phyloP scores from a whole-genome alignment of 108 stramenopile genomes.

The Skeletonema potamos region DNA sequence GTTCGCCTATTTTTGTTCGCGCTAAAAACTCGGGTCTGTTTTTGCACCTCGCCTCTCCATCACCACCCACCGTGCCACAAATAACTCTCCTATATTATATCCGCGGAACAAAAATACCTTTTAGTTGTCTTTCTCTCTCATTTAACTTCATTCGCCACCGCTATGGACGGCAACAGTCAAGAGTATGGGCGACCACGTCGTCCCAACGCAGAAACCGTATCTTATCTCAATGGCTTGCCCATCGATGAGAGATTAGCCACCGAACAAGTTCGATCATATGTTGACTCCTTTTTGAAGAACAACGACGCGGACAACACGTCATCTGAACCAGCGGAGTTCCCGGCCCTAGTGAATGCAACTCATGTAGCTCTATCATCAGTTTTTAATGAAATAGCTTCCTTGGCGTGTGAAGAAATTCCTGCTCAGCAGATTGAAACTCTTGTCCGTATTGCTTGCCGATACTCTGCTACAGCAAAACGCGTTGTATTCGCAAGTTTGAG shows the following conservation, averaged over 20 bases:
- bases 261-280: constrained; percentile 56
- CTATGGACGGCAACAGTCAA: constrained; percentile 11
- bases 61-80: not conserved
- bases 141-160: not conserved
- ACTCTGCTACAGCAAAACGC: constrained; percentile 63
- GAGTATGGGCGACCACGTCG: constrained; percentile 79
- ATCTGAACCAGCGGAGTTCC: constrained; percentile 53
- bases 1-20: too few relatives aligned
- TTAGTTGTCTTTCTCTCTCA: not conserved
- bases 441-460: constrained; percentile 61
- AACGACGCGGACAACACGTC: constrained; percentile 5
- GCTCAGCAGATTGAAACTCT: constrained; percentile 70
- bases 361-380: constrained; percentile 78
- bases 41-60: not conserved
- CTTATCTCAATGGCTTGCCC: constrained; percentile 76
- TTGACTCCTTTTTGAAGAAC: constrained; percentile 26
- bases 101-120: not conserved
- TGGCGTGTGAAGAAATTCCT: constrained; percentile 78
- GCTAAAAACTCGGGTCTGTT: too few relatives aligned
- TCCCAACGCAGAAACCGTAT: constrained; percentile 73
- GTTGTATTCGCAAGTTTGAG: constrained; percentile 51
- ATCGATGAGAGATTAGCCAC: constrained; percentile 60
- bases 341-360: constrained; percentile 64
- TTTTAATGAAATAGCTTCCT: constrained; percentile 74
- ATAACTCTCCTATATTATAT: not conserved